Evolutionary conservation across 148 eudicot genomes (phyloP).

Genomic region (Arctostaphylos glauca): DNA sequence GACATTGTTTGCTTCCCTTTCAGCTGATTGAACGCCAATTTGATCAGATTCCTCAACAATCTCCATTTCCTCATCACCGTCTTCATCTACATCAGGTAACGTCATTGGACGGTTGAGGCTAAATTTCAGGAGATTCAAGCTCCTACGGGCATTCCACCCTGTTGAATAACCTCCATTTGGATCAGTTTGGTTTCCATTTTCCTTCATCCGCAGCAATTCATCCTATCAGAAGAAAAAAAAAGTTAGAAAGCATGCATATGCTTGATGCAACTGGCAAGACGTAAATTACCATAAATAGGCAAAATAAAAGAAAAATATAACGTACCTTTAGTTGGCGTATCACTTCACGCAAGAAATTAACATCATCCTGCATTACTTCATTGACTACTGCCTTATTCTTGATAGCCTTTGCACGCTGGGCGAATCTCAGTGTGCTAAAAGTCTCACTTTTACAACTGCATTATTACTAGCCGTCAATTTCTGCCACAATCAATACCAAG

Average conservation of each 20-base stretch:
- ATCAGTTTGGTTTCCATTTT: conserved; percentile 52
- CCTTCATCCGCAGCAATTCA: conserved; percentile 78
- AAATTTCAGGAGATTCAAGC: conserved; percentile 77
- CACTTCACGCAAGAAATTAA: conserved; percentile 75
- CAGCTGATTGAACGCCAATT: conserved; percentile 29
- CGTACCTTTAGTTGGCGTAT: conserved; percentile 80
- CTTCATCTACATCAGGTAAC: conserved; percentile 62
- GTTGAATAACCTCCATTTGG: conserved; percentile 64
- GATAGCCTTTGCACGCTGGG: conserved; percentile 96
- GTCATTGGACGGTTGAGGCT: conserved; percentile 74
- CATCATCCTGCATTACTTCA: conserved; percentile 92
- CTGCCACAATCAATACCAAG: neutral
- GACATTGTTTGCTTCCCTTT: conserved; percentile 20
- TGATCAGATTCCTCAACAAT: conserved; percentile 67
- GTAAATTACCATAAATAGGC: neutral
- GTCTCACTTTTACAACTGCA: conserved; percentile 94
- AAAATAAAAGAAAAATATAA: neutral
- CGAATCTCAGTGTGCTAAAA: conserved; percentile 89
- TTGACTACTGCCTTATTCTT: conserved; percentile 93
- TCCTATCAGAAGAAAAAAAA: conserved; percentile 44
- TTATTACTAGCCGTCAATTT: neutral
- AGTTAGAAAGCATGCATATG: neutral
- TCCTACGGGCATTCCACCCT: conserved; percentile 93
- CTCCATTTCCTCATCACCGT: conserved; percentile 93
- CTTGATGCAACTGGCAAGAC: conserved; percentile 5